A percentile compares a stretch with the other conserved stretches of the same genome.
Evolutionary conservation across 164 flowering plant genomes (phyloP).

Genomic region (Chimonanthus salicifolius): DNA sequence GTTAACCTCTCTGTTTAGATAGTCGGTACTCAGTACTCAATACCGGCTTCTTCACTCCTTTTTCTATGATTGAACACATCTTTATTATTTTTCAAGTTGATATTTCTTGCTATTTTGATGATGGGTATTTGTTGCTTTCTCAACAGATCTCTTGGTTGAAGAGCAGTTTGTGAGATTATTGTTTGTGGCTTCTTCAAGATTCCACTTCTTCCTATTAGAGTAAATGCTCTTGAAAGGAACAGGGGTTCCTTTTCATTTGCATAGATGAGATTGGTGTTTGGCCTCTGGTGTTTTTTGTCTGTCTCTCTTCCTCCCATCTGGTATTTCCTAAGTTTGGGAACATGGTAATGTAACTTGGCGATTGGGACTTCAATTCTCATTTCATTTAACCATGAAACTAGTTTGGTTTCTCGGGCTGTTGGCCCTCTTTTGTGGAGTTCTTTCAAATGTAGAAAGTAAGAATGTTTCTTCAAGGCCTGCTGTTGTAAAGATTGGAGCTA

Average conservation of each 20-base stretch:
- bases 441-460: constrained; percentile 22
- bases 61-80: neutral
- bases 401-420: constrained; percentile 22
- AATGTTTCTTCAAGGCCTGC: constrained; percentile 59
- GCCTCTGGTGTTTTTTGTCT: neutral
- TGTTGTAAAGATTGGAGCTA: constrained; percentile 67
- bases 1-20: neutral
- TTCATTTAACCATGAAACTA: constrained; percentile 25
- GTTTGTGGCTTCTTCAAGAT: neutral
- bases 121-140: neutral
- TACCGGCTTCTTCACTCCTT: neutral
- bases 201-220: neutral
- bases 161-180: neutral
- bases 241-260: neutral
- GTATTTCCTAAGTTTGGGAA: neutral
- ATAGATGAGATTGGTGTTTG: neutral
- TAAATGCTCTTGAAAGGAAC: neutral
- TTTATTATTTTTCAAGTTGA: neutral
- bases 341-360: neutral
- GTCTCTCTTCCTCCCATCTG: neutral
- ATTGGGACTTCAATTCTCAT: neutral
- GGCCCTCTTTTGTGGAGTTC: constrained; percentile 21
- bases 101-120: neutral
- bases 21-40: neutral
- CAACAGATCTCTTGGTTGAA: neutral